Conservation (phyloP, 768 basidiomycete genomes). For the Lyophyllum shimeji region DNA sequence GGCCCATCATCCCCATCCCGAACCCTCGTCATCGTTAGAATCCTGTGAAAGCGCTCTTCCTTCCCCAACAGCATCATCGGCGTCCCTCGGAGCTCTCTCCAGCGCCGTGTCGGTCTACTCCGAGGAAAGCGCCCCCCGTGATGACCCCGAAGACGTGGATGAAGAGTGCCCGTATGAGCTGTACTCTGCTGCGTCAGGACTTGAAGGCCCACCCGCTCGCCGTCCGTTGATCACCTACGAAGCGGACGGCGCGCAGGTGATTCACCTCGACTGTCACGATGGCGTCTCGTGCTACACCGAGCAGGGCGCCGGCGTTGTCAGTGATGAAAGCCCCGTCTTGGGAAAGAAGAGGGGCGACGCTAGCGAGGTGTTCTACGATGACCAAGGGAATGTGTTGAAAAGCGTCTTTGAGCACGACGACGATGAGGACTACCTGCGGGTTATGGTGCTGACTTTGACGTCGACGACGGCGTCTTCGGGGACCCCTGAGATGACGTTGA, state of each 20-base stretch:
- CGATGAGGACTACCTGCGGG: background rate
- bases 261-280: background rate
- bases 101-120: conserved; percentile 8
- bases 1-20: background rate
- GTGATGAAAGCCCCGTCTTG: background rate
- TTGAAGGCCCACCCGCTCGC: background rate
- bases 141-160: too few species aligned
- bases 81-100: background rate
- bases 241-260: background rate
- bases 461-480: background rate
- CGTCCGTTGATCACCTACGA: background rate
- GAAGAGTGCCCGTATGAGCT: background rate
- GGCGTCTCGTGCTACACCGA: background rate
- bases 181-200: background rate
- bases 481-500: background rate
- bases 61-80: background rate
- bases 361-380: background rate
- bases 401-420: background rate
- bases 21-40: too few species aligned
- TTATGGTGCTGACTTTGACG: background rate
- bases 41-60: background rate
- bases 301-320: background rate
- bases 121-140: conserved; percentile 2
- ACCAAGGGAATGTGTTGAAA: background rate
- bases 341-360: background rate